Conservation (phyloP, 75 land plant species). For the Cunninghamia lanceolata region DNA sequence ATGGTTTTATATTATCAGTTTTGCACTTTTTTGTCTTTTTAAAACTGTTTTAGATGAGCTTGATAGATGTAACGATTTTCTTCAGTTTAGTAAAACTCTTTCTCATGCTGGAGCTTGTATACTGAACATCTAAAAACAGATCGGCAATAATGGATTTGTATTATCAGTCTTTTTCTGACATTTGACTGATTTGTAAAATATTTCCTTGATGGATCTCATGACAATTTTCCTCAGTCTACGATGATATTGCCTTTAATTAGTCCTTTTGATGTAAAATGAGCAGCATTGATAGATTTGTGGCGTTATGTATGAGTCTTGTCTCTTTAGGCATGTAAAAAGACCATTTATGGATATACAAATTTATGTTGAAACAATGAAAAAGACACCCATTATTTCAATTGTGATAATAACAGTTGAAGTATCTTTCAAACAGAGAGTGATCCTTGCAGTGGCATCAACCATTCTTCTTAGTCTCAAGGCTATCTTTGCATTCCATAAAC, state of each 20-base stretch:
- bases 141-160: not conserved
- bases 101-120: not conserved
- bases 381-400: conserved; percentile 13
- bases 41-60: not conserved
- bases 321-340: not conserved
- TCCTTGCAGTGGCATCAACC: conserved; percentile 7
- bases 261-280: not conserved
- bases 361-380: not conserved
- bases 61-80: not conserved
- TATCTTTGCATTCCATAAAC: not conserved
- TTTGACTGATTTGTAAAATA: not conserved
- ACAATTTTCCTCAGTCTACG: not conserved
- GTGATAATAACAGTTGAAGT: conserved; percentile 12
- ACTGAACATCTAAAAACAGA: not conserved
- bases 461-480: not conserved
- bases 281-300: not conserved
- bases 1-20: not conserved
- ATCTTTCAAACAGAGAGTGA: conserved; percentile 14
- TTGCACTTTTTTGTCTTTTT: not conserved
- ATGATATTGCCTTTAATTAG: not conserved
- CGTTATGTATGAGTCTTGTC: not conserved
- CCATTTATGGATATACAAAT: not conserved
- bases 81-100: not conserved
- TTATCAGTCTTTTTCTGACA: not conserved
- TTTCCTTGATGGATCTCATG: not conserved